These are phyloP conservation scores for Biscogniauxia mediterranea DNA, from an alignment of 2,329 filamentous ascomycete species.

Conservation along the genomic window DNA sequence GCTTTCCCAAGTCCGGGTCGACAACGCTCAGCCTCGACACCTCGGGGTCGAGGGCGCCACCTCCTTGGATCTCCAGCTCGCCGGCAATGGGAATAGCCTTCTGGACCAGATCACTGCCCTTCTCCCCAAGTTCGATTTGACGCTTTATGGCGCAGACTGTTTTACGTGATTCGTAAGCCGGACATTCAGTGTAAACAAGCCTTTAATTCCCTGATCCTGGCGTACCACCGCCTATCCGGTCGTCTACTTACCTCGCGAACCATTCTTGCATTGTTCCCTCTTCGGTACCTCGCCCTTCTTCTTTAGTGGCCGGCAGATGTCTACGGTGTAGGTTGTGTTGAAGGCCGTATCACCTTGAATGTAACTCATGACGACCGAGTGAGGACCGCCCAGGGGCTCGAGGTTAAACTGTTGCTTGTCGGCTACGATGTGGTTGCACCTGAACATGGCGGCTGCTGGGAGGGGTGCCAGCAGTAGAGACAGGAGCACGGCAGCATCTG, in stretches of 20 bases:
- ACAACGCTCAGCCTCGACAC: slow-evolving; percentile 65
- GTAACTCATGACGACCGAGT: slow-evolving; percentile 62
- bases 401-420: slow-evolving; percentile 64
- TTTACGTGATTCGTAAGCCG: slow-evolving; percentile 39
- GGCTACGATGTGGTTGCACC: slow-evolving; percentile 61
- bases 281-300: slow-evolving; percentile 55
- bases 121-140: slow-evolving; percentile 46
- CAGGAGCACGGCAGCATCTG: slow-evolving; percentile 37
- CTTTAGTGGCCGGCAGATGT: slow-evolving; percentile 69
- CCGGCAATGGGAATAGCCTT: slow-evolving; percentile 74
- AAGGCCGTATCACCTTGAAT: slow-evolving; percentile 51
- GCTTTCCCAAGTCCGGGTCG: slow-evolving; percentile 61
- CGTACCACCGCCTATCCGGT: background rate
- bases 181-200: background rate
- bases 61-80: slow-evolving; percentile 58
- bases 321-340: slow-evolving; percentile 80
- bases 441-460: slow-evolving; percentile 48
- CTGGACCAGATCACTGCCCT: slow-evolving; percentile 48
- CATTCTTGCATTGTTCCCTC: slow-evolving; percentile 63
- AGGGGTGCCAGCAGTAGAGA: slow-evolving; percentile 36
- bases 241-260: slow-evolving; percentile 59
- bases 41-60: slow-evolving; percentile 61
- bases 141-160: slow-evolving; percentile 74
- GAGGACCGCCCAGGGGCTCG: slow-evolving; percentile 61
- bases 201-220: background rate